Base-by-base conservation (phyloP, 129 eudicot species). In the Artemisia tridentata region DNA sequence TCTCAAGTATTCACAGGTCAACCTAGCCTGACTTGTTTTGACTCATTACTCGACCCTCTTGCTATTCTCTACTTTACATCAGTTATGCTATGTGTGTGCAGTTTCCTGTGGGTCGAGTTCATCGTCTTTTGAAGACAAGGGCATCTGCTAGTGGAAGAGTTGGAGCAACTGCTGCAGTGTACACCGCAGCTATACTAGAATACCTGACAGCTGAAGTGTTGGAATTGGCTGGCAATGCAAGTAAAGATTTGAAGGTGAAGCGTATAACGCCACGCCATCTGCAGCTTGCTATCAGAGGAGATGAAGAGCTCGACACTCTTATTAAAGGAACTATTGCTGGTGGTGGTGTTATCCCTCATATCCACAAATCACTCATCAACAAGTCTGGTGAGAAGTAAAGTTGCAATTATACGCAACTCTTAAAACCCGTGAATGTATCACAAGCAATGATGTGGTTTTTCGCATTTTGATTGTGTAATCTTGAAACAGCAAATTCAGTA, bases 311-410 rank as follows among this genome's bases (percentile, higher is more conserved):
- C 12, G 95, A 88, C 73, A 85, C 95, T 2, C 90, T 88, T 50
- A 85, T 88, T 56, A 88, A 87, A 80, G 95, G 95, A 57, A 84
- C 87, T 60, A 87, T 87, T 25, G 89, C 95, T 52, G 89, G 95
- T 41, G 90, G 95, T 38, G 95, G 95, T 10, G 95, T 85, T 43
- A 85, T 88, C 23, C 95, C 95, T n/a, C 95, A 85, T 69, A 88
- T 88, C 69, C 95, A 85, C 78, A 88, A 88, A 76, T 88, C 95
- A 0, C 88, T 85, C 50, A 88, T 88, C 80, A 85, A 88, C 83
- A 88, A 85, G 68, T 85, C 95, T 20, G 68, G 90, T 17, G 78
- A 88, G 81, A 88, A 88, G 18, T 88, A 80, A 57, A 57, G 15
- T 14, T 61, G 63, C 21, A 34, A 8, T 71, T 63, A 6, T 17